Conservation (phyloP, 2,329 filamentous ascomycete genomes). For the Phyllosticta paracitricarpa region DNA sequence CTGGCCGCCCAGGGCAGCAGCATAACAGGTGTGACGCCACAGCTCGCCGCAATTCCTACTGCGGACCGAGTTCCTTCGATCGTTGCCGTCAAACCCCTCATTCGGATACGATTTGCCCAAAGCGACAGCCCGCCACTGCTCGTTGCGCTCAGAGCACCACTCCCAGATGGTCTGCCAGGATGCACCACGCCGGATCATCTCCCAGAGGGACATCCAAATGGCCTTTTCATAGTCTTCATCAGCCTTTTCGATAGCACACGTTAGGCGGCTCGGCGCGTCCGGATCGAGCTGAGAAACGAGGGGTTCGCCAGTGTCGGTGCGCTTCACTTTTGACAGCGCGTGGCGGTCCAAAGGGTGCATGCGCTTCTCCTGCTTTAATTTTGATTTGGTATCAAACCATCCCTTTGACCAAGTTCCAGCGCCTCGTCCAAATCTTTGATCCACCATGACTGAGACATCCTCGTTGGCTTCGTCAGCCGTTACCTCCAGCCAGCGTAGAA, state of each 20-base stretch:
- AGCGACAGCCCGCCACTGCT: conserved; percentile 80
- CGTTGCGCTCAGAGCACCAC: conserved; percentile 77
- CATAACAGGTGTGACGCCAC: conserved; percentile 71
- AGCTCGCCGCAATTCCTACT: conserved; percentile 37
- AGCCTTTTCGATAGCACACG: conserved; percentile 63
- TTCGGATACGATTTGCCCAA: conserved; percentile 57
- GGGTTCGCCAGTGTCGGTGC: conserved; percentile 41
- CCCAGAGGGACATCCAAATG: conserved; percentile 89
- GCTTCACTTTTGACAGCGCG: conserved; percentile 34
- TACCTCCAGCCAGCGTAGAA: conserved; percentile 79
- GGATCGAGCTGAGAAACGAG: conserved; percentile 85
- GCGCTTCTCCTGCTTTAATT: conserved; percentile 83
- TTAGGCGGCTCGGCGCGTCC: conserved; percentile 75
- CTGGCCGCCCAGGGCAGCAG: conserved; percentile 57
- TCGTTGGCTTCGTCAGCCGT: conserved; percentile 58
- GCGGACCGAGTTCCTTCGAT: conserved; percentile 15
- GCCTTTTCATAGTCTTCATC: conserved; percentile 84
- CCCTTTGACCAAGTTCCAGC: conserved; percentile 72
- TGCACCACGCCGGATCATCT: conserved; percentile 79
- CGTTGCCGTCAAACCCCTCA: conserved; percentile 15
- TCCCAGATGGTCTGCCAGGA: conserved; percentile 63
- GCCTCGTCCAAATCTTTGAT: conserved; percentile 63
- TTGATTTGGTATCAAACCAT: conserved; percentile 83
- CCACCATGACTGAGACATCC: conserved; percentile 65
- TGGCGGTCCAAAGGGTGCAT: conserved; percentile 49